phyloP scores from a whole-genome alignment of 225 moss, liverwort and hornwort genomes.

The Thuidium tamariscinum region DNA sequence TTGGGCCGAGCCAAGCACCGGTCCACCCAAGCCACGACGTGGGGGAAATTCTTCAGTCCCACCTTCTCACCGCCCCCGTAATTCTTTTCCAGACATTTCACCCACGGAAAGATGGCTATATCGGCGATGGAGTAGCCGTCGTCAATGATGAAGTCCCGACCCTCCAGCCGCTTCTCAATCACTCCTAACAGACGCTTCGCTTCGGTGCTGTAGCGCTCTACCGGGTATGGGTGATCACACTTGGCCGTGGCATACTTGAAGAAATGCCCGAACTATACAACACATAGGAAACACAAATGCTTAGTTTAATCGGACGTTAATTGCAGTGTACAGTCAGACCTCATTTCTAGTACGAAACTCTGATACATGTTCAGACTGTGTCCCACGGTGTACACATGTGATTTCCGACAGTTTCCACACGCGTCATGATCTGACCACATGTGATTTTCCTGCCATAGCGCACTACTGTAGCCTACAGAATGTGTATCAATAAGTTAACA shows the following conservation, averaged over 20 bases:
- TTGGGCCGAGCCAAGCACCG: slow-evolving; percentile 31
- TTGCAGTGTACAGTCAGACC: background rate
- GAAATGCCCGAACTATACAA: slow-evolving; percentile 33
- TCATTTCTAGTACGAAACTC: background rate
- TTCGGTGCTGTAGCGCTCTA: slow-evolving; percentile 30
- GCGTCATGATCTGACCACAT: background rate
- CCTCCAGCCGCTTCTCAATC: slow-evolving; percentile 40
- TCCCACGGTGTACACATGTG: background rate
- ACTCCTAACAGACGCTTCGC: slow-evolving; percentile 33
- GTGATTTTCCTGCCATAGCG: background rate
- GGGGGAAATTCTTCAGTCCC: slow-evolving; percentile 8
- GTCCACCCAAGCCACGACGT: slow-evolving; percentile 7
- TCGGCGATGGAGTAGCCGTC: slow-evolving; percentile 45
- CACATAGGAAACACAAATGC: background rate
- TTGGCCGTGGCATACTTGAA: slow-evolving; percentile 33
- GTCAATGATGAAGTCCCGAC: slow-evolving; percentile 27
- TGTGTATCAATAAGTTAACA: background rate
- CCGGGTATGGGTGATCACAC: slow-evolving; percentile 29
- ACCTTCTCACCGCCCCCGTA: background rate
- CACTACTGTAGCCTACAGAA: background rate
- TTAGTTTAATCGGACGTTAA: background rate
- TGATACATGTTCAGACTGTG: background rate
- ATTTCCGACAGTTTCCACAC: background rate
- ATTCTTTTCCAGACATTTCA: background rate
- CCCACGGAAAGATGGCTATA: slow-evolving; percentile 45